Evolutionary conservation across 305 asterid genomes (phyloP).

Genomic region (Fraxinus paxiana): DNA sequence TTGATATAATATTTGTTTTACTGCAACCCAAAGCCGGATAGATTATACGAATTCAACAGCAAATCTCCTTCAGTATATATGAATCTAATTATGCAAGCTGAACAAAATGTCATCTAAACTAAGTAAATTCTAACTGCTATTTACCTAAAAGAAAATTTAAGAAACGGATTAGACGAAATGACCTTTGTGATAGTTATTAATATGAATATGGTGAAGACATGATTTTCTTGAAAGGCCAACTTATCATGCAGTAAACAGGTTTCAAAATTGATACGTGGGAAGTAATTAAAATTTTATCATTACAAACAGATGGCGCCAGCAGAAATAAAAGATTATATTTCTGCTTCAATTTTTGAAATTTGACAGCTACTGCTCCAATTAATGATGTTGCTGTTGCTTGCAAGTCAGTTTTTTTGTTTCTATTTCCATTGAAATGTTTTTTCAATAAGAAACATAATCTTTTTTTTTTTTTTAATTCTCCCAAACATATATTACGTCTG

Average conservation of each 20-base stretch:
- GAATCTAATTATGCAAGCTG: neutral
- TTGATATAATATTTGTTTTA: neutral
- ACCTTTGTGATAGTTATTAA: neutral
- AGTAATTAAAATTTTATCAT: neutral
- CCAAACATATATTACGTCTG: neutral
- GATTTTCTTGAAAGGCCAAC: neutral
- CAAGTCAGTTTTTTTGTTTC: neutral
- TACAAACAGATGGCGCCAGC: neutral
- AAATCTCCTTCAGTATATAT: neutral
- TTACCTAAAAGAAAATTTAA: neutral
- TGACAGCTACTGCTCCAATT: neutral
- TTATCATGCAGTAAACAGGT: neutral
- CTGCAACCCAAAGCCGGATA: neutral
- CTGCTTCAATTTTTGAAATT: neutral
- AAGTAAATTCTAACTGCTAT: neutral
- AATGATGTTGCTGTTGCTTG: neutral
- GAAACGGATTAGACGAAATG: neutral
- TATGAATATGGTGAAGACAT: neutral
- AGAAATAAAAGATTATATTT: neutral
- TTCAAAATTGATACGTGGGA: neutral
- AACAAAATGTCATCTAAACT: neutral
- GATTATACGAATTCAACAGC: neutral
- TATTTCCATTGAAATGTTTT: neutral
- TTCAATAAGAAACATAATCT: neutral
- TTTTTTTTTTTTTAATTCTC: neutral